A percentile compares a stretch with the other conserved stretches of the same genome.
phyloP scores from a whole-genome alignment of 2,329 filamentous ascomycete species.

The Sporothrix euskadiensis region DNA sequence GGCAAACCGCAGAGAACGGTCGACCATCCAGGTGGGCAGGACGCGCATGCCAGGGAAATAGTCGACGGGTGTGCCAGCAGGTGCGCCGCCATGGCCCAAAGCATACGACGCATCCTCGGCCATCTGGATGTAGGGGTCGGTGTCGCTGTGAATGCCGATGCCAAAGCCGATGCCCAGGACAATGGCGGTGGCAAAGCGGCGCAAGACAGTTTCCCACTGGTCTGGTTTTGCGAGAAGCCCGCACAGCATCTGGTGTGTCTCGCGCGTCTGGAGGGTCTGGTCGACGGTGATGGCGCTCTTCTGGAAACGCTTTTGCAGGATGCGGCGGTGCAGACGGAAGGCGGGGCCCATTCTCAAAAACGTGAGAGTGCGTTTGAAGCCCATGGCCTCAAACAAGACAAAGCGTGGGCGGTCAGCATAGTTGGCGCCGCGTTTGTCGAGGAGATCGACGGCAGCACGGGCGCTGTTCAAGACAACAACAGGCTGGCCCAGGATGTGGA shows the following conservation, averaged over 20 bases:
- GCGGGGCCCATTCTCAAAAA: conserved; percentile 44
- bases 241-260: conserved; percentile 38
- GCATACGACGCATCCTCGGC: conserved; percentile 35
- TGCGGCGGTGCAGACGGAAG: conserved; percentile 45
- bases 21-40: conserved; percentile 31
- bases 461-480: conserved; percentile 45
- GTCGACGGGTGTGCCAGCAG: conserved; percentile 31
- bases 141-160: conserved; percentile 41
- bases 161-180: conserved; percentile 49
- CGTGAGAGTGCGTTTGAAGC: conserved; percentile 48
- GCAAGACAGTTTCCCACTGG: conserved; percentile 43
- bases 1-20: conserved; percentile 29
- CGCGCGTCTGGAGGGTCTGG: conserved; percentile 35
- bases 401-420: conserved; percentile 51
- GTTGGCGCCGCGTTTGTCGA: conserved; percentile 49
- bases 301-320: conserved; percentile 41
- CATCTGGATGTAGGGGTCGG: conserved; percentile 46
- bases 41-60: conserved; percentile 29
- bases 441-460: conserved; percentile 46
- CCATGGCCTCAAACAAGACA: conserved; percentile 44
- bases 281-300: conserved; percentile 40
- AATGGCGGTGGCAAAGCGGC: conserved; percentile 45
- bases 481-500: conserved; percentile 42
- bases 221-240: conserved; percentile 39
- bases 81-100: conserved; percentile 30